Evolutionary conservation across 805 yeast genomes (phyloP).

Genomic region (Candida andamanensis): DNA sequence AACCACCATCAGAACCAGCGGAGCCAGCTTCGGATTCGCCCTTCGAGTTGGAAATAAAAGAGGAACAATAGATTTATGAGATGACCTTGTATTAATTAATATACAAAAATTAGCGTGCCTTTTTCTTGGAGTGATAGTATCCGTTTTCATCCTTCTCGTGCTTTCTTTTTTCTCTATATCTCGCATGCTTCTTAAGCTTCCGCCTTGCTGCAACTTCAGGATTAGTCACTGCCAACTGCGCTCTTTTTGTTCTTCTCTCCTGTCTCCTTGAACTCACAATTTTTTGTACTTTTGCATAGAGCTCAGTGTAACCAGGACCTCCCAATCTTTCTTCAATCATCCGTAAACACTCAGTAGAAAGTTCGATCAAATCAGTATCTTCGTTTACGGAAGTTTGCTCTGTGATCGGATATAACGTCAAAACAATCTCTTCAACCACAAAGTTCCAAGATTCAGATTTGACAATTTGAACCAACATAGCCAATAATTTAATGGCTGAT

Average conservation of each 20-base stretch:
- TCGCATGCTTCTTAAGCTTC: conserved; percentile 70
- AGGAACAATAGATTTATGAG: no score
- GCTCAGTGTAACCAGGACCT: conserved; percentile 56
- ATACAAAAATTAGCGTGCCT: no score
- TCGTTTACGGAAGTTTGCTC: conserved; percentile 40
- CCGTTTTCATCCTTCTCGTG: conserved; percentile 74
- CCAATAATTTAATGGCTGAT: conserved; percentile 64
- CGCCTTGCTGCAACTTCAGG: conserved; percentile 82
- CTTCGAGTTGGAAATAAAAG: conserved; percentile 3
- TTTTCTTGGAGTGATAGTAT: conserved; percentile 61
- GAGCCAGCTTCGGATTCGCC: no score
- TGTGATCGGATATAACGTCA: conserved; percentile 48
- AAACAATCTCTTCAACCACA: conserved; percentile 46
- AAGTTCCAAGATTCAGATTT: conserved; percentile 32
- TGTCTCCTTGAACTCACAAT: conserved; percentile 56
- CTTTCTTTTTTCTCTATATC: conserved; percentile 72
- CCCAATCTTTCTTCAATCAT: conserved; percentile 68
- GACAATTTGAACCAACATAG: conserved; percentile 54
- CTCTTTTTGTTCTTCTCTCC: conserved; percentile 71
- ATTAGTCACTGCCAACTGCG: conserved; percentile 67
- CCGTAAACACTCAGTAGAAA: conserved; percentile 63
- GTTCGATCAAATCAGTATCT: conserved; percentile 46
- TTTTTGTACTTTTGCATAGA: conserved; percentile 61
- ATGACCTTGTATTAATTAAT: no score
- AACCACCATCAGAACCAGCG: conserved; percentile 5